Conservation (phyloP, 2,329 filamentous ascomycete species). For the Cytospora chrysosperma region DNA sequence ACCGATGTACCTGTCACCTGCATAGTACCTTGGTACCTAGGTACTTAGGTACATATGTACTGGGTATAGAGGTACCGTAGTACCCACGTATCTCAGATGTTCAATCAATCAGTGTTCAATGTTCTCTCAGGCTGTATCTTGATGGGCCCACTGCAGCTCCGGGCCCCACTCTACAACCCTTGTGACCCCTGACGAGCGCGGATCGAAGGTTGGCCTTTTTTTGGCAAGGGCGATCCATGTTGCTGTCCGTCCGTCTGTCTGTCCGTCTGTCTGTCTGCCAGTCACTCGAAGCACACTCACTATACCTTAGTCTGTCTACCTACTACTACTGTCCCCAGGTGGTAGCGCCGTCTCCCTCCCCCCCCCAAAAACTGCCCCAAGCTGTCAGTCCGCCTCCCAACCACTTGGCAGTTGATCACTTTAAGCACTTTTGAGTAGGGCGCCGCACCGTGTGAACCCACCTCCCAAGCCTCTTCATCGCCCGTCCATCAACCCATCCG, state of each 20-base stretch:
- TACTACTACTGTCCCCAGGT: neutral
- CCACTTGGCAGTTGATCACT: neutral
- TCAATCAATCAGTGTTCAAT: too few species aligned
- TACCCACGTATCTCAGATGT: neutral
- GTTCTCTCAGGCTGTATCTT: too few species aligned
- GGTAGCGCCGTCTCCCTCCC: neutral
- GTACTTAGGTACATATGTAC: too few species aligned
- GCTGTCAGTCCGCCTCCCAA: neutral
- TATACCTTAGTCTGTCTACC: neutral
- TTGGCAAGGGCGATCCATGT: neutral
- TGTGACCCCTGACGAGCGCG: neutral
- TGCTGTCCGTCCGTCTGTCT: too few species aligned
- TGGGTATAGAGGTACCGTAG: neutral
- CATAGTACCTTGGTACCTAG: neutral
- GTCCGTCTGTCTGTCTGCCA: too few species aligned
- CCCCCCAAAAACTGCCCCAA: too few species aligned
- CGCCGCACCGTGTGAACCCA: neutral
- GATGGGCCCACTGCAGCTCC: neutral
- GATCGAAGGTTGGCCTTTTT: neutral
- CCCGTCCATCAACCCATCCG: neutral
- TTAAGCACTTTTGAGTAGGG: neutral
- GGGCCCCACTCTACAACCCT: neutral
- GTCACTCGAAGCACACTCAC: neutral
- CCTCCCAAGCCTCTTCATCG: neutral
- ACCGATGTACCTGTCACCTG: neutral